Evolutionary conservation across 1,284 basidiomycete genomes (phyloP), one percentile per base, ranked within the genome.

Genomic region (Rhodotorula sp.): DNA sequence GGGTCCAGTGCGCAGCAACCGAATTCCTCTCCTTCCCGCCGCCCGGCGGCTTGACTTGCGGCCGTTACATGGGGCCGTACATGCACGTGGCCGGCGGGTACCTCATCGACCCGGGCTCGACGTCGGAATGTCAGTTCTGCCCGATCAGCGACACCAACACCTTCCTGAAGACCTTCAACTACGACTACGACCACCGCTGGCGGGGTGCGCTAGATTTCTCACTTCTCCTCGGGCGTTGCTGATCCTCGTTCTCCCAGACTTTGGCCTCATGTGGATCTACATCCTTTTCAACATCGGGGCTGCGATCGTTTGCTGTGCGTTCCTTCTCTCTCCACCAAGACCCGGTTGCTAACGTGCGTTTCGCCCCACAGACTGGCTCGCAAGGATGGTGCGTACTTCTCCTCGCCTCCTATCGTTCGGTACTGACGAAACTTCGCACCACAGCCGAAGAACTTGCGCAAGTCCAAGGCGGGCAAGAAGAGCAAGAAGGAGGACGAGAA

Each of bases 211-310:
- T 40, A 5, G 7, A n/a, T 9, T 28, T 28, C 22, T 20, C 18
- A 3, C 10, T 24, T 31, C 8, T 24, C 22, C 34, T 2, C n/a
- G 16, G 18, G 22, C 8, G 11, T 9, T 15, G 9, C 26, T 52
- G 51, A 52, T 9, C 26, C 51, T 26, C 9, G 9, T 16, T n/a
- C 26, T 15, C 26, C 26, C 26, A 28, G 81, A 89, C 78, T 83
- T 86, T 58, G 87, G 86, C 3, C 79, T 90, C 56, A 79, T 90
- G 69, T 84, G 84, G 77, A 86, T 80, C 0, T 90, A 85, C 80
- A 84, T 88, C 71, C 75, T 81, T 24, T 85, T 89, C 80, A 90
- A 90, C 72, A 63, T 79, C 22, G 59, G 50, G 9, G 70, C 44
- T 5, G 72, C 67, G 0, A 31, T 68, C 40, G 46, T 37, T 7